Evolutionary conservation across 371 early-diverging fungal genomes (phyloP).

Genomic region (Parasitella parasitica): DNA sequence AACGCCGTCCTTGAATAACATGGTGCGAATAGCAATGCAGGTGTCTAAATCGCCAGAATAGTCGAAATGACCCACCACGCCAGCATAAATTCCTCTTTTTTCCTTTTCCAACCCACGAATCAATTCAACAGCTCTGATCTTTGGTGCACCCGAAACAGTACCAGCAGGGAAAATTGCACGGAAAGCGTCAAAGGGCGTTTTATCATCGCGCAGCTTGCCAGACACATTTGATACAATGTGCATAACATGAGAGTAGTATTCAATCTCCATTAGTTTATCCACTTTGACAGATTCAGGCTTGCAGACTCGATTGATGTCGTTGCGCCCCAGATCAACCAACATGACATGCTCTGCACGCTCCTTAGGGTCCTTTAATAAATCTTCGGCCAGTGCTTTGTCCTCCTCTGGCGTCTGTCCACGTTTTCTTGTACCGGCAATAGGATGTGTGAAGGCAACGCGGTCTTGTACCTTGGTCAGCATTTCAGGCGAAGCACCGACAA

Average conservation of each 20-base stretch:
- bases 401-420: conserved; percentile 83
- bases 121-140: conserved; percentile 94
- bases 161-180: conserved; percentile 97
- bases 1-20: conserved; percentile 93
- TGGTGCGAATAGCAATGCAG: conserved; percentile 96
- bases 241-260: conserved; percentile 96
- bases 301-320: conserved; percentile 95
- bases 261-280: conserved; percentile 95
- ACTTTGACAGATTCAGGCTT: conserved; percentile 89
- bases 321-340: conserved; percentile 97
- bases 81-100: conserved; percentile 95
- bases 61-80: conserved; percentile 93
- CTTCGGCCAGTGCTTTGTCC: conserved; percentile 82
- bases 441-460: conserved; percentile 83
- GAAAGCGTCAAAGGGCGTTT: conserved; percentile 94
- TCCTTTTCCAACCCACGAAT: conserved; percentile 88
- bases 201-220: conserved; percentile 82
- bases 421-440: conserved; percentile 95
- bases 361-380: conserved; percentile 85
- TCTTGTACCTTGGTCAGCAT: conserved; percentile 94
- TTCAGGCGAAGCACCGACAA: conserved; percentile 98
- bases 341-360: conserved; percentile 97
- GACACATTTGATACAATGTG: conserved; percentile 95
- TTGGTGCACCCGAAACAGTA: conserved; percentile 96
- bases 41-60: conserved; percentile 94